These are phyloP conservation scores for Citeromyces matritensis DNA, from an alignment of 805 yeast genomes.

Conservation along the genomic window DNA sequence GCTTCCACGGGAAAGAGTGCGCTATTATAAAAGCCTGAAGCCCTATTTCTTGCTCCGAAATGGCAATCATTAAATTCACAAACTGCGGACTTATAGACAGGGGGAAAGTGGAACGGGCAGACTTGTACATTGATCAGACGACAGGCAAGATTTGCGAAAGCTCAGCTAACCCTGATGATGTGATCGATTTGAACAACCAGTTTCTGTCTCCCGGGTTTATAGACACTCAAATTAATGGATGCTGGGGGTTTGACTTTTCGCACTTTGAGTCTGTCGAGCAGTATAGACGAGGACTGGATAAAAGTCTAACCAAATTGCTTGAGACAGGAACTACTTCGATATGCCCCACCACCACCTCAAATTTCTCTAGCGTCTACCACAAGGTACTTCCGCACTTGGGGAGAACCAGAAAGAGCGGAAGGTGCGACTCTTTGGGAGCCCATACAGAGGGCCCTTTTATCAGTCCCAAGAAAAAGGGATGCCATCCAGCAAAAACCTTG, in stretches of 20 bases:
- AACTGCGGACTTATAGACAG: slow-evolving; percentile 26
- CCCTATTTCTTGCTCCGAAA: no score
- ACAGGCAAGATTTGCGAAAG: slow-evolving; percentile 22
- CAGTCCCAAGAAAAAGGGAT: slow-evolving; percentile 29
- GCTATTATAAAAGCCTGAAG: background rate
- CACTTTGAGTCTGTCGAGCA: slow-evolving; percentile 16
- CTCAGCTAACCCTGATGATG: slow-evolving; percentile 5
- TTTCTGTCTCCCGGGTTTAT: slow-evolving; percentile 39
- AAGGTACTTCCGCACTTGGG: slow-evolving; percentile 28
- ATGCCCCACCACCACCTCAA: slow-evolving; percentile 44
- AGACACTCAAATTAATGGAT: slow-evolving; percentile 44
- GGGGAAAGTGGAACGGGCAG: slow-evolving; percentile 19
- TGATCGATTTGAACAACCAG: slow-evolving; percentile 28
- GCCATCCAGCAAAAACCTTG: slow-evolving; percentile 32
- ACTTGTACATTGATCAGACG: slow-evolving; percentile 24
- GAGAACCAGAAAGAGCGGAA: slow-evolving; percentile 14
- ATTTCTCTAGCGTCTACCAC: slow-evolving; percentile 29
- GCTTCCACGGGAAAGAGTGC: no score
- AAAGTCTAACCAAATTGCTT: slow-evolving; percentile 28
- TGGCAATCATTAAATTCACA: slow-evolving; percentile 13
- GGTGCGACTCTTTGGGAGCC: slow-evolving; percentile 36
- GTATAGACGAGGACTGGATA: slow-evolving; percentile 21
- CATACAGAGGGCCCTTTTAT: slow-evolving; percentile 49
- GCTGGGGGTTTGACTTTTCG: slow-evolving; percentile 39
- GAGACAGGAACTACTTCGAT: slow-evolving; percentile 37